Evolutionary conservation across 441 rosid species (phyloP).

Genomic region (Daphne laureola): DNA sequence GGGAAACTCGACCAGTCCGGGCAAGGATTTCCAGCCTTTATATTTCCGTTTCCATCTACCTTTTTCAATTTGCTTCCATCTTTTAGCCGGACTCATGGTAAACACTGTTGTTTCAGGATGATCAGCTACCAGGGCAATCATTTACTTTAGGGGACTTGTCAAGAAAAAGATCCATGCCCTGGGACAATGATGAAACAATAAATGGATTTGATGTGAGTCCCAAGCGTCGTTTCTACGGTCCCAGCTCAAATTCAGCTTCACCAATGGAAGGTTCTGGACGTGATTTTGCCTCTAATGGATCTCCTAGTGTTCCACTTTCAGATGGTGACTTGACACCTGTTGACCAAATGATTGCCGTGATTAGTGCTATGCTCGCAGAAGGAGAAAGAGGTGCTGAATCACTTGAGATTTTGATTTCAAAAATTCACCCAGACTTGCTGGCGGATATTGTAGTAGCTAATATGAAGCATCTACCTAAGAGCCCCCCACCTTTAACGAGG

Average conservation of each 20-base stretch:
- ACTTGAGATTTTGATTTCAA: conserved; percentile 84
- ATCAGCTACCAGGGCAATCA: conserved; percentile 54
- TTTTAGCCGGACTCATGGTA: conserved; percentile 13
- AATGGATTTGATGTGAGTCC: conserved; percentile 53
- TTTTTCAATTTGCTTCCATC: not conserved
- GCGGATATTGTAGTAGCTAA: conserved; percentile 97
- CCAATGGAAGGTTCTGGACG: conserved; percentile 42
- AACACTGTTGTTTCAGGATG: conserved; percentile 47
- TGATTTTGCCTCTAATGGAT: conserved; percentile 57
- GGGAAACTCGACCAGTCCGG: conserved; percentile 69
- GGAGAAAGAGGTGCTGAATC: conserved; percentile 99
- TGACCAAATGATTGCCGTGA: conserved; percentile 97
- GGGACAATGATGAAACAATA: conserved; percentile 54
- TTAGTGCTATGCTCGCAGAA: conserved; percentile 99
- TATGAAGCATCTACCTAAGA: conserved; percentile 94
- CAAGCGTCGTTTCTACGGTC: conserved; percentile 58
- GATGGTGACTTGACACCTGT: conserved; percentile 82
- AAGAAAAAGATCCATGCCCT: conserved; percentile 66
- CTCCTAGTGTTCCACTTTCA: conserved; percentile 37
- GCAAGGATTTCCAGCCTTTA: conserved; percentile 27
- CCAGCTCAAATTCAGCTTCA: conserved; percentile 29
- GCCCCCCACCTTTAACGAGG: conserved; percentile 55
- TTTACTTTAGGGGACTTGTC: conserved; percentile 47
- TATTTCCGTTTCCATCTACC: conserved; percentile 6
- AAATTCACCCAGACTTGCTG: conserved; percentile 94